A percentile compares a stretch with the other conserved stretches of the same genome.
Evolutionary conservation across 176 grass and related monocot species (phyloP).

Genomic region (bread wheat (Triticum aestivum)): DNA sequence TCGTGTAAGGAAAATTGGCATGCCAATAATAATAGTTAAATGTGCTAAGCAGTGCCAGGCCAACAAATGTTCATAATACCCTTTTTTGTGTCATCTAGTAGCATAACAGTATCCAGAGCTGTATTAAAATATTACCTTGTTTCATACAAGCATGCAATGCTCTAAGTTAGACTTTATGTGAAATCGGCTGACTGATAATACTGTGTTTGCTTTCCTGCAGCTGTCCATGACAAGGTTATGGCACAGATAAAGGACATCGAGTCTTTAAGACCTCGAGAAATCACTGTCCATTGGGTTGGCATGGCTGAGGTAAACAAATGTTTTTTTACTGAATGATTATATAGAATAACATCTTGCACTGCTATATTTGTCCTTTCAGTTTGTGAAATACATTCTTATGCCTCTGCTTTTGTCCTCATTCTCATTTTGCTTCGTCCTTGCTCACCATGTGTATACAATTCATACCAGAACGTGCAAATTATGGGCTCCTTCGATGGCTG

Average conservation of each 20-base stretch:
- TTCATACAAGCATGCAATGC: background rate
- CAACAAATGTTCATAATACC: background rate
- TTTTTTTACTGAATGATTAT: constrained; percentile 5
- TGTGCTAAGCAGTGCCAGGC: background rate
- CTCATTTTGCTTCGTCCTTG: constrained; percentile 1
- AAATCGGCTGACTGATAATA: constrained; percentile 9
- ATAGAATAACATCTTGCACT: background rate
- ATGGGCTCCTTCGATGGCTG: constrained; percentile 97
- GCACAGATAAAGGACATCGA: constrained; percentile 71
- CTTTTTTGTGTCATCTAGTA: background rate
- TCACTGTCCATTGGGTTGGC: constrained; percentile 68
- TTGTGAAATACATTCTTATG: background rate
- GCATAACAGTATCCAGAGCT: background rate
- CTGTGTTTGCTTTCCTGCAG: constrained; percentile 41
- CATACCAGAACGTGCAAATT: constrained; percentile 74
- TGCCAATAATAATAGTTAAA: constrained; percentile 3
- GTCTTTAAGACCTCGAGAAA: constrained; percentile 60
- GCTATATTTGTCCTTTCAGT: background rate
- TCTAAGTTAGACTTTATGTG: constrained; percentile 17
- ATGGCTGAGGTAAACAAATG: constrained; percentile 88
- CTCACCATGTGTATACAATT: background rate
- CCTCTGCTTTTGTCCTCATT: background rate
- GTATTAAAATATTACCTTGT: background rate
- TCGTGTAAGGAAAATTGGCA: background rate
- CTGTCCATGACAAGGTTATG: constrained; percentile 65